Base-by-base conservation (phyloP, 2,329 filamentous ascomycete species). In the Pyrenophora teres region DNA sequence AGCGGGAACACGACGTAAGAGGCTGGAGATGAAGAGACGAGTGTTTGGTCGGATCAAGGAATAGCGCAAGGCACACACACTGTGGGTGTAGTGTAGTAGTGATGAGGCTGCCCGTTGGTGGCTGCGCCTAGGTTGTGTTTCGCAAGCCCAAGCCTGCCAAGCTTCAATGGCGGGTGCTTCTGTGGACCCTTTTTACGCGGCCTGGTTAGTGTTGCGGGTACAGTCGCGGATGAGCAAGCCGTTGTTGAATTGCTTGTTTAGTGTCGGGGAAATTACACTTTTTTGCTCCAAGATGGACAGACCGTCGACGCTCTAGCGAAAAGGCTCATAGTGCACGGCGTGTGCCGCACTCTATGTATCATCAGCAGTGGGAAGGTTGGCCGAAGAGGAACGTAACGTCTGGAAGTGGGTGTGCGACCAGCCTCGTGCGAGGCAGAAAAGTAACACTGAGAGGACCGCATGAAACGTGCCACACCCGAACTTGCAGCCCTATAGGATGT, bases 381-480 rank as follows among this genome's bases (percentile, higher is more conserved):
- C 38, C 32, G 31, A 40, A 25, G 39, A 46, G 15, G 42, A 27
- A 23, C 23, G 47, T 8, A 38, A 42, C 33, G 37, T 38, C 33
- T 51, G n/a, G 30, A 35, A 33, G n/a, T 23, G 23, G 47, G 41
- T 33, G 21, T 21, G 13, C 21, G 25, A 46, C 52, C 32, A 21
- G 7, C 33, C 35, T 54, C 36, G 48, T 47, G 46, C 16, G 18
- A 41, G 36, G 40, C 46, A 18, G 30, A 44, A 52, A 46, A 50
- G 40, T 39, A 38, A 50, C 33, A 37, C 25, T 40, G 36, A 41
- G 36, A 41, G 31, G 33, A 30, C 16, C 21, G 21, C 21, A 38
- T 50, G 45, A 36, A 46, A 50, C 33, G 53, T 57, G 47, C 56
- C 44, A 48, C 50, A 46, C 38, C 41, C 40, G 36, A 54, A 35